phyloP scores from a whole-genome alignment of 805 yeast genomes.

The Lipomyces oligophaga region DNA sequence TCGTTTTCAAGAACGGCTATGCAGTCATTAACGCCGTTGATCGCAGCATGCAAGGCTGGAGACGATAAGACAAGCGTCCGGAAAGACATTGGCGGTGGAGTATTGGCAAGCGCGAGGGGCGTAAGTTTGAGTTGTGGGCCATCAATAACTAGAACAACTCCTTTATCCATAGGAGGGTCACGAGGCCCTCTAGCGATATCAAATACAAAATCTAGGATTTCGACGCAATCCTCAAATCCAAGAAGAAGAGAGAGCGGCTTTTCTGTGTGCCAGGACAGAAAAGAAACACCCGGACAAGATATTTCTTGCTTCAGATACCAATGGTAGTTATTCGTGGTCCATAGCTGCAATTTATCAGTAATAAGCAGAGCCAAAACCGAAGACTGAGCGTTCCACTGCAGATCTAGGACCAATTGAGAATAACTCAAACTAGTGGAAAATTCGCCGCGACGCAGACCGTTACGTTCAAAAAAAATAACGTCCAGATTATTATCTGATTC shows the following conservation, averaged over 20 bases:
- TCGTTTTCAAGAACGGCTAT: slow-evolving; percentile 56
- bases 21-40: slow-evolving; percentile 53
- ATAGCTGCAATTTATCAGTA: slow-evolving; percentile 63
- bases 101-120: slow-evolving; percentile 77
- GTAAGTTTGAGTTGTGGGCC: slow-evolving; percentile 66
- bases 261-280: slow-evolving; percentile 78
- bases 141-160: slow-evolving; percentile 78
- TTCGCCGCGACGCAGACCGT: slow-evolving; percentile 88
- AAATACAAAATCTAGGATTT: slow-evolving; percentile 64
- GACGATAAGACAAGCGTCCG: slow-evolving; percentile 57
- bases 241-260: slow-evolving; percentile 72
- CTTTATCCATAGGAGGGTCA: slow-evolving; percentile 62
- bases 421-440: slow-evolving; percentile 54
- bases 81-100: slow-evolving; percentile 90
- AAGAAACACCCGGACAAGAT: slow-evolving; percentile 31
- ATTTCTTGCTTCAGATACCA: slow-evolving; percentile 89
- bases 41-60: slow-evolving; percentile 62
- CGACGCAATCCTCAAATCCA: slow-evolving; percentile 37
- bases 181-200: slow-evolving; percentile 66
- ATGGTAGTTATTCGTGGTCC: slow-evolving; percentile 90
- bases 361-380: slow-evolving; percentile 72
- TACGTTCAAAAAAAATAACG: slow-evolving; percentile 81
- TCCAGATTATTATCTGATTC: slow-evolving; percentile 34
- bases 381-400: slow-evolving; percentile 79
- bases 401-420: slow-evolving; percentile 40